phyloP scores from a whole-genome alignment of 345 rosid species.

The Citrus reticulata region DNA sequence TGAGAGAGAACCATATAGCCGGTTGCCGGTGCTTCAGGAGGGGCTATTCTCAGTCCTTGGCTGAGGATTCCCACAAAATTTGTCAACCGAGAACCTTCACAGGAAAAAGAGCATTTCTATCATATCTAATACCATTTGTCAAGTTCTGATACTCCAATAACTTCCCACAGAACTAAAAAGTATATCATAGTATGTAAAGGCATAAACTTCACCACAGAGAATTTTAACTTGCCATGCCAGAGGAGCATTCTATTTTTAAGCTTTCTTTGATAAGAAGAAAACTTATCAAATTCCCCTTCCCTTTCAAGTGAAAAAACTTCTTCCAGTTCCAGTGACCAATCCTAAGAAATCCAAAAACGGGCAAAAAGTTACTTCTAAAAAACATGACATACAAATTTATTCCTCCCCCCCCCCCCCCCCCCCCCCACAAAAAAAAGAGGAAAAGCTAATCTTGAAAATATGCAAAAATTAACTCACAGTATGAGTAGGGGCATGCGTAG shows the following conservation, averaged over 20 bases:
- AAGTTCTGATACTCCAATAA: neutral
- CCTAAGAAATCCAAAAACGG: slow-evolving; percentile 40
- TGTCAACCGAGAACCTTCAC: slow-evolving; percentile 85
- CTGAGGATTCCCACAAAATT: slow-evolving; percentile 94
- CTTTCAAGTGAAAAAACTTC: slow-evolving; percentile 89
- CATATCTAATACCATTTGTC: neutral
- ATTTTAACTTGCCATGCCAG: slow-evolving; percentile 72
- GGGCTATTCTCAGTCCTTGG: slow-evolving; percentile 97
- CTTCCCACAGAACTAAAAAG: neutral
- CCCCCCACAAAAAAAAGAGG: neutral
- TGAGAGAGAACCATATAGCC: slow-evolving; percentile 84
- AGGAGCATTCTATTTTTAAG: slow-evolving; percentile 87
- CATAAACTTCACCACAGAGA: neutral
- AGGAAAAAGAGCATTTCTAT: neutral
- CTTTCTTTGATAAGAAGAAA: slow-evolving; percentile 60
- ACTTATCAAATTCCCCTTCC: slow-evolving; percentile 83
- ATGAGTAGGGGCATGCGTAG: slow-evolving; percentile 94
- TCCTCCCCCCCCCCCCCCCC: no score
- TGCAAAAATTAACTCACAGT: slow-evolving; percentile 40
- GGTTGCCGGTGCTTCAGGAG: slow-evolving; percentile 98
- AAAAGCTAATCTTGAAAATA: neutral
- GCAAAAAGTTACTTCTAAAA: neutral
- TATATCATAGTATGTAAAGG: neutral
- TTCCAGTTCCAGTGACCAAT: slow-evolving; percentile 89
- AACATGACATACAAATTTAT: neutral